Percentiles rank a stretch among this genome's conserved stretches.
These are phyloP conservation scores for Suhomyces sp. DNA, from an alignment of 805 yeast species.

Conservation along the genomic window DNA sequence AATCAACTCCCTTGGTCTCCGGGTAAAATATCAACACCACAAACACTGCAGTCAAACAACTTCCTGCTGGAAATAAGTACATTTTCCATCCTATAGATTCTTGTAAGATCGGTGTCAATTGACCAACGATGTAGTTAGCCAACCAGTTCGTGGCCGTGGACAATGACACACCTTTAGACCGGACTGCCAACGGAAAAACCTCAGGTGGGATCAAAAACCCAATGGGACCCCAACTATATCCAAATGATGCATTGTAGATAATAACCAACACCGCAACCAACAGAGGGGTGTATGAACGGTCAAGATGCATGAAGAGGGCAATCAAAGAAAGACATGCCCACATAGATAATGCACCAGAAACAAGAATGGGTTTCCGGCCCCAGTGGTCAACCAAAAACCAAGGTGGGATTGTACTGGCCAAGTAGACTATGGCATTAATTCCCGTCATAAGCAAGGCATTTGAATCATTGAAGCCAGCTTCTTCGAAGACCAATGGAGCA, in stretches of 20 bases:
- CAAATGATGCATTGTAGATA: conserved; percentile 43
- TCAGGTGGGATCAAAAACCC: conserved; percentile 47
- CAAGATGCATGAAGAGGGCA: conserved; percentile 33
- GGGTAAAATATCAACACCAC: conserved; percentile 40
- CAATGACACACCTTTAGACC: conserved; percentile 45
- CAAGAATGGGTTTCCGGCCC: conserved; percentile 46
- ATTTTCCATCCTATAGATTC: conserved; percentile 40
- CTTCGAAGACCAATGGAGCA: conserved; percentile 54
- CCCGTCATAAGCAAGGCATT: conserved; percentile 47
- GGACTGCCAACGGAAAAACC: conserved; percentile 41
- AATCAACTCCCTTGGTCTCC: conserved; percentile 45
- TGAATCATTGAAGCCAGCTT: conserved; percentile 44
- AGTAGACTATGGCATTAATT: conserved; percentile 39
- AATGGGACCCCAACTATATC: conserved; percentile 48
- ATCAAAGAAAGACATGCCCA: conserved; percentile 34
- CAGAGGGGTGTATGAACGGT: conserved; percentile 34
- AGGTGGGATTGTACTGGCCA: conserved; percentile 42
- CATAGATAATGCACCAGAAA: conserved; percentile 42
- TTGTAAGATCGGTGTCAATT: conserved; percentile 43
- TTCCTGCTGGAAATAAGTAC: conserved; percentile 40
- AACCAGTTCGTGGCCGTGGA: conserved; percentile 48
- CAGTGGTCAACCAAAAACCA: conserved; percentile 47
- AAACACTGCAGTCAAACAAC: conserved; percentile 35
- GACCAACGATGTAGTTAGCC: conserved; percentile 46
- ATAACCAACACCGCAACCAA: conserved; percentile 42